Conservation (phyloP, 2,329 filamentous ascomycete species). For the Dactylonectria macrodidyma region DNA sequence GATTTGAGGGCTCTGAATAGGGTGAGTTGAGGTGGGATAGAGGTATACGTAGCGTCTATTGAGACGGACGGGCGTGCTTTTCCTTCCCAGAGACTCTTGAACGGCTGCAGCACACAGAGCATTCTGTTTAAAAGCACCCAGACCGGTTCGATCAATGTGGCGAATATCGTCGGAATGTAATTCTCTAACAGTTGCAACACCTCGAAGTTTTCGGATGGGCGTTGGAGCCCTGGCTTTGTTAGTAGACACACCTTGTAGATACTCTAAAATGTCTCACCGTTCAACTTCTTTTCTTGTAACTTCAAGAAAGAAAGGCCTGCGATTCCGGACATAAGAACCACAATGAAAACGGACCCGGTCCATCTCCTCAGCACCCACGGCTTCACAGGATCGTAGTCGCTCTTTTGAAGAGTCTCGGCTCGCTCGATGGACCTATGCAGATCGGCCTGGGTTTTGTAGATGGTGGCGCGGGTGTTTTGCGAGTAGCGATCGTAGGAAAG, state of each 20-base stretch:
- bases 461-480: background rate
- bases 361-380: conserved; percentile 40
- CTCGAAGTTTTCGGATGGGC: conserved; percentile 52
- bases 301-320: conserved; percentile 43
- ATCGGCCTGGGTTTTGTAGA: background rate
- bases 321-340: conserved; percentile 24
- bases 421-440: background rate
- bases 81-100: conserved; percentile 63
- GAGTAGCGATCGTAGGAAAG: conserved; percentile 13
- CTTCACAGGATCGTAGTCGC: conserved; percentile 44
- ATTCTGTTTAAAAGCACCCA: conserved; percentile 70
- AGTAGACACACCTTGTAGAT: background rate
- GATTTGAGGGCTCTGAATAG: conserved; percentile 61
- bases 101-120: conserved; percentile 68
- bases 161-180: conserved; percentile 68
- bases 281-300: conserved; percentile 28
- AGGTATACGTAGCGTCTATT: conserved; percentile 64
- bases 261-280: conserved; percentile 36
- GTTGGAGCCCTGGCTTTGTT: conserved; percentile 46
- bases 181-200: conserved; percentile 58
- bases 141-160: conserved; percentile 70
- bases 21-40: conserved; percentile 68
- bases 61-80: conserved; percentile 53
- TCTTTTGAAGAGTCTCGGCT: conserved; percentile 16
- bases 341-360: conserved; percentile 35